Percentiles rank a stretch among this genome's conserved stretches.
These are phyloP conservation scores for Fusarium keratoplasticum DNA, from an alignment of 2,329 filamentous ascomycete genomes.

Conservation along the genomic window DNA sequence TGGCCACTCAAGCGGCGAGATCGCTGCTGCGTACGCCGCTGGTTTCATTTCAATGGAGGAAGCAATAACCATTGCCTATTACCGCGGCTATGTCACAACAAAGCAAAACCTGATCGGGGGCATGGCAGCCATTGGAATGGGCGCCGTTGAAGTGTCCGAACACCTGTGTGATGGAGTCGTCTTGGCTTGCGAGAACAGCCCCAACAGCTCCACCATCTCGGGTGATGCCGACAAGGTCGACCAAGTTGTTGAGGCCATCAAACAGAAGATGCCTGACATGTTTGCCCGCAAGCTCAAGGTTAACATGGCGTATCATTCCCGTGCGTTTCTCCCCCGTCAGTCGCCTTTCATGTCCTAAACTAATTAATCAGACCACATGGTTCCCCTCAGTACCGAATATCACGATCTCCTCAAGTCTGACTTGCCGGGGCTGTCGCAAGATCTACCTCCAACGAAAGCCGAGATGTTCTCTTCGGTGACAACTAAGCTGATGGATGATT, in stretches of 20 bases:
- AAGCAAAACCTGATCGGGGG: background rate
- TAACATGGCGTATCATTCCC: slow-evolving; percentile 18
- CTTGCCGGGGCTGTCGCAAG: rapidly evolving
- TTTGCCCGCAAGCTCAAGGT: slow-evolving; percentile 8
- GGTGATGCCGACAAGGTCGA: background rate
- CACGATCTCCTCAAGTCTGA: background rate
- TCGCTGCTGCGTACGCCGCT: slow-evolving; percentile 16
- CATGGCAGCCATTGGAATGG: slow-evolving; percentile 24
- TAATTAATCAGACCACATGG: slow-evolving; percentile 45
- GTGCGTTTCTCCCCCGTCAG: background rate
- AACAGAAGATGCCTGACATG: background rate
- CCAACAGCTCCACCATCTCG: slow-evolving; percentile 5
- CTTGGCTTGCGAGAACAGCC: slow-evolving; percentile 24
- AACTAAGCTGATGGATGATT: slow-evolving; percentile 50
- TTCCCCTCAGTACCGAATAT: background rate
- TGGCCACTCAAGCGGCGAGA: slow-evolving; percentile 30
- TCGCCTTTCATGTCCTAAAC: background rate
- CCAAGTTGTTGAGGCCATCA: background rate
- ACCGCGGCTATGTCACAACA: slow-evolving; percentile 8
- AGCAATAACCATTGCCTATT: slow-evolving; percentile 10
- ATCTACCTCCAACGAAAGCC: background rate
- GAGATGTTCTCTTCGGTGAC: slow-evolving; percentile 54
- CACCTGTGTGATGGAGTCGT: background rate
- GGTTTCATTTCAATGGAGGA: slow-evolving; percentile 5
- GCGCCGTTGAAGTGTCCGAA: background rate